Base-by-base conservation (phyloP, 306 rosid species). In the Hippophae tibetana region DNA sequence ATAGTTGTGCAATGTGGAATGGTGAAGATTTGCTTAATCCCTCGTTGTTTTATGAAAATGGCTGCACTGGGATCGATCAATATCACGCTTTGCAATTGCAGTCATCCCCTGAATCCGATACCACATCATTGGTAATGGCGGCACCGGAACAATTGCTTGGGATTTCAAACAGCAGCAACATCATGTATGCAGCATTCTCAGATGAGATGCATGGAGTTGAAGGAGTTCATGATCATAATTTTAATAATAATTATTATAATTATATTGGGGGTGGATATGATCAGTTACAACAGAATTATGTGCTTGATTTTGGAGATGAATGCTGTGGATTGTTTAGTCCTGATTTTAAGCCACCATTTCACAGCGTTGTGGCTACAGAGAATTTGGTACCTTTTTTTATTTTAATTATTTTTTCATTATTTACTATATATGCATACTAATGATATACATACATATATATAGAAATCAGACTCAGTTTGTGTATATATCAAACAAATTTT, bases 221-320 rank as follows among this genome's bases (percentile, higher is more conserved):
- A 1, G 85, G 72, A 9, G 58, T 65, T 31, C 38, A 31, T 31
- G 38, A 31, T 31, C 38, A 31, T 31, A 31, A 2, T 31, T 4
- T 31, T 31, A 31, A 31, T 31, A 31, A 31, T 31, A 1, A 31
- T 31, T 2, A 31, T 31, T 2, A 31, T 31, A 2, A 31, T 66
- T 68, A 73, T 47, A 60, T 51, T 56, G 56, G 69, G 11, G 63
- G 63, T 54, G 47, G 31, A 7, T 67, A 70, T 40, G 66, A 52
- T 31, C 83, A 56, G 2, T 65, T 63, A 2, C 38, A 31, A 31
- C 38, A 31, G 38, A 31, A 31, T 31, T 31, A 31, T 31, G 7
- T 73, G 51, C 76, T 53, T 47, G 72, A 31, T 31, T 72, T 76
- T 48, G 74, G 66, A 2, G 85, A 80, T 2, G 82, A 80, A 61